phyloP scores from a whole-genome alignment of 108 stramenopile genomes.

The Licmophora abbreviata region DNA sequence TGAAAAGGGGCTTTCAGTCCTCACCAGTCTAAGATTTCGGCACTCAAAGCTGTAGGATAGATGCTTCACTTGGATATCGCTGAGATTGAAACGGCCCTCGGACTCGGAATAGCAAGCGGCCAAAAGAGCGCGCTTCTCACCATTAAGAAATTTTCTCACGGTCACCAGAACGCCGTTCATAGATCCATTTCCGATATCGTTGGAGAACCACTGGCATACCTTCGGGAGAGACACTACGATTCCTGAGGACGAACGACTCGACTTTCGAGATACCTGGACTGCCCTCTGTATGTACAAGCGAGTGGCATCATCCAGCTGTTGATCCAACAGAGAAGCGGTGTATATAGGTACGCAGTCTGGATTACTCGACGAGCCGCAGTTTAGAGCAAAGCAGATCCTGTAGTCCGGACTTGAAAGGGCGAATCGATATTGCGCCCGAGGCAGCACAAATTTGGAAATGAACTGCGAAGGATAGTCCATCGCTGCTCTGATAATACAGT shows the following conservation, averaged over 20 bases:
- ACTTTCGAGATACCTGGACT: conserved; percentile 10
- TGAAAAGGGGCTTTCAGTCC: too few species aligned
- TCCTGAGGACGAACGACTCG: conserved; percentile 10
- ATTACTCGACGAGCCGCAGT: conserved; percentile 56
- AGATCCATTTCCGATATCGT: conserved; percentile 32
- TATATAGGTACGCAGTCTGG: conserved; percentile 30
- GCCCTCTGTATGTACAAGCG: conserved; percentile 9
- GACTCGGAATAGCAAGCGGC: conserved; percentile 7
- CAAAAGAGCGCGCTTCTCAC: conserved; percentile 12
- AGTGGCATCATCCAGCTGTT: conserved; percentile 23
- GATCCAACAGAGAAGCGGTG: conserved; percentile 12
- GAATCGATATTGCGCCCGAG: conserved; percentile 41
- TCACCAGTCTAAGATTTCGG: conserved; percentile 23
- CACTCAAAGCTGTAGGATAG: conserved; percentile 28
- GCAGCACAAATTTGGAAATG: conserved; percentile 44
- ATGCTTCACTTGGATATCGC: conserved; percentile 20
- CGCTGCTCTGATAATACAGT: conserved; percentile 53
- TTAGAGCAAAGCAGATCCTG: conserved; percentile 63
- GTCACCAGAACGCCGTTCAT: conserved; percentile 15
- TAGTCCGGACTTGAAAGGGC: conserved; percentile 36
- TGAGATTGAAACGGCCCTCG: conserved; percentile 9
- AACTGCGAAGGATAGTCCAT: conserved; percentile 55
- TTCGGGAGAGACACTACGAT: conserved; percentile 22
- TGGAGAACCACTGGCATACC: conserved; percentile 39
- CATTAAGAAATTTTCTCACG: conserved; percentile 16